Evolutionary conservation across 306 rosid species (phyloP), one percentile per base, ranked within the genome.

Genomic region (Fragaria nilgerrensis): DNA sequence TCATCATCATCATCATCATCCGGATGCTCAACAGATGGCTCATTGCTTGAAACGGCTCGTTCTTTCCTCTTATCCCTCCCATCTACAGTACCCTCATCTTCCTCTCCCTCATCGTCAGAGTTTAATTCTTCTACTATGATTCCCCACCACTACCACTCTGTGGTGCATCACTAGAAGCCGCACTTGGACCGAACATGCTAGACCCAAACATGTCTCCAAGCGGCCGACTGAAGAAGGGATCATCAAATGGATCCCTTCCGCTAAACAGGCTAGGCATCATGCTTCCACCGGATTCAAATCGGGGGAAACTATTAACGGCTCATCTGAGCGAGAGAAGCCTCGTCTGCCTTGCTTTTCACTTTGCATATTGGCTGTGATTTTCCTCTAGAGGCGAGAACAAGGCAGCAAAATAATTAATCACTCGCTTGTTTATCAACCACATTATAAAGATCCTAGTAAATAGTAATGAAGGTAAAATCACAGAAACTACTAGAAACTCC

Each of bases 181-280:
- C 45, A 71, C 58, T 75, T 39, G 91, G 68, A 79, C 74, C 79
- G 23, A 80, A 80, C 80, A 82, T 45, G 82, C 78, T 68, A 22
- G 84, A 56, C 56, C 77, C 79, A 16, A 80, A 80, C 80, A 82
- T 45, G 82, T 83, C 84, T 58, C 75, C 85, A 72, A 87, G 70
- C 0, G 97, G 91, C 16, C 85, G 85, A 81, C 69, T 79, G 77
- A 92, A 92, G 82, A 95, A 95, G 50, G 93, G 92, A 84, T 89
- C 97, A 61, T 90, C 93, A 81, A 92, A 90, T 48, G 96, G 97
- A 79, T 87, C 94, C 82, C 93, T 88, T 32, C 83, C 86, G 64
- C 93, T 84, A 72, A 90, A 86, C 55, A 87, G 79, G 75, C 85
- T 87, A 15, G 91, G 85, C 64, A 82, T 72, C 89, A 83, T 72